A percentile compares a stretch with the other conserved stretches of the same genome.
These are phyloP conservation scores for Colletotrichum destructivum DNA, from an alignment of 2,329 filamentous ascomycete genomes.

Conservation along the genomic window DNA sequence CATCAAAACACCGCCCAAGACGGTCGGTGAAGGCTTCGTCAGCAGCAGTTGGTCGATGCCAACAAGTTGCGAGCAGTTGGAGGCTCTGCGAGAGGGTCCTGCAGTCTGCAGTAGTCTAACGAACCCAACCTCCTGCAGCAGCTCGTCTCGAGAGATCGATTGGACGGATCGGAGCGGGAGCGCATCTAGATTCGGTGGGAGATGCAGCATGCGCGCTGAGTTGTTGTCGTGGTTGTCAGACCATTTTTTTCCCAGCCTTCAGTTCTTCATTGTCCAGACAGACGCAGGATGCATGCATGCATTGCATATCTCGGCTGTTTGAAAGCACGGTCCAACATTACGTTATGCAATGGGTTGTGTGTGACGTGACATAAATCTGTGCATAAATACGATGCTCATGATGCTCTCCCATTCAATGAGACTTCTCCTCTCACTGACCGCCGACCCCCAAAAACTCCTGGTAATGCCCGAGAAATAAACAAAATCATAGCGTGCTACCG, in stretches of 20 bases:
- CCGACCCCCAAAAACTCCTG: slow-evolving; percentile 12
- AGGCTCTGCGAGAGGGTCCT: slow-evolving; percentile 13
- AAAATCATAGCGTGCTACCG: not conserved
- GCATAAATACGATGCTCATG: not conserved
- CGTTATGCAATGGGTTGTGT: not conserved
- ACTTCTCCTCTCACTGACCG: not conserved
- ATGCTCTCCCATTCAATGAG: not conserved
- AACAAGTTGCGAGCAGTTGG: not conserved
- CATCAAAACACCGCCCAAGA: not conserved
- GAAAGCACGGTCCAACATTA: not conserved
- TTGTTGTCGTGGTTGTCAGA: not conserved
- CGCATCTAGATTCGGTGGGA: not conserved
- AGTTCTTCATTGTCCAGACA: not conserved
- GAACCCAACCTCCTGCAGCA: slow-evolving; percentile 11
- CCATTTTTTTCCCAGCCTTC: not conserved
- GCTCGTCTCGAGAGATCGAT: not conserved
- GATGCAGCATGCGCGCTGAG: not conserved
- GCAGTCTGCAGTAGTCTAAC: not conserved
- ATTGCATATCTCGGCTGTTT: not conserved
- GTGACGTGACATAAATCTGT: not conserved
- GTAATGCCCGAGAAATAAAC: not conserved
- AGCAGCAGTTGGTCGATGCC: too few species aligned
- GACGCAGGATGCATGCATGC: not conserved
- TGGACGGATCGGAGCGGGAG: not conserved
- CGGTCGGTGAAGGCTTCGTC: not conserved